A percentile compares a stretch with the other conserved stretches of the same genome.
Conservation (phyloP, 257 asterid genomes). For the Handroanthus guayacan region DNA sequence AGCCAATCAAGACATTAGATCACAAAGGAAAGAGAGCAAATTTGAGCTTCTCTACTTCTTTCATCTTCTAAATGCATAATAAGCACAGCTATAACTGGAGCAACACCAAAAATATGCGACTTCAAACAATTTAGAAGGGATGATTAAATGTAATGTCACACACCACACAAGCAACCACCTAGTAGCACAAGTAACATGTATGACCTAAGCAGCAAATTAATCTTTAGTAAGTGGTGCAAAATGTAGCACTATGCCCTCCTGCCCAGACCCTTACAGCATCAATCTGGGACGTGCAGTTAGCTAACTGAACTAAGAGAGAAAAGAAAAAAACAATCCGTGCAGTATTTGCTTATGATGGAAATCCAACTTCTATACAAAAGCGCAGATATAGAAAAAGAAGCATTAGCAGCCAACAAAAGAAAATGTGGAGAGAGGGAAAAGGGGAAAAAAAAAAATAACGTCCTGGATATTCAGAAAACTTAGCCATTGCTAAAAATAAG, state of each 20-base stretch:
- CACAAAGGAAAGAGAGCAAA: conserved; percentile 28
- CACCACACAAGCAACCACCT: conserved; percentile 14
- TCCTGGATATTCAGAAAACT: conserved; percentile 20
- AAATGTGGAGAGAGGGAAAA: neutral
- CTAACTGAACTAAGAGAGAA: conserved; percentile 19
- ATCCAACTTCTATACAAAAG: conserved; percentile 4
- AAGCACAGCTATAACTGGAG: conserved; percentile 13
- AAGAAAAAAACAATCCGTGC: conserved; percentile 12
- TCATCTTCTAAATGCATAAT: conserved; percentile 31
- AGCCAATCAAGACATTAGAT: conserved; percentile 26
- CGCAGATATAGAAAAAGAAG: conserved; percentile 1
- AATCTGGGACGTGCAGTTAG: neutral
- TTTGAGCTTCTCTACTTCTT: conserved; percentile 15
- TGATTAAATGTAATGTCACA: conserved; percentile 8
- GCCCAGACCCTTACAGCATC: too few relatives aligned
- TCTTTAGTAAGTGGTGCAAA: too few relatives aligned
- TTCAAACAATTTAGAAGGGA: conserved; percentile 9
- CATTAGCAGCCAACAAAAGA: conserved; percentile 14
- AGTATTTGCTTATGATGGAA: conserved; percentile 1
- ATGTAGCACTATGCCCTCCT: too few relatives aligned
- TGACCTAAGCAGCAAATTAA: too few relatives aligned
- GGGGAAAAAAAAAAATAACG: neutral
- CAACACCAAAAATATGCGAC: conserved; percentile 18
- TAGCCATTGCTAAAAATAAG: conserved; percentile 23
- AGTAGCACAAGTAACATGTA: neutral